Percentiles rank a stretch among this genome's conserved stretches.
These are phyloP conservation scores for Chlamydomonas incerta DNA, from an alignment of 139 green algal species.

Conservation along the genomic window DNA sequence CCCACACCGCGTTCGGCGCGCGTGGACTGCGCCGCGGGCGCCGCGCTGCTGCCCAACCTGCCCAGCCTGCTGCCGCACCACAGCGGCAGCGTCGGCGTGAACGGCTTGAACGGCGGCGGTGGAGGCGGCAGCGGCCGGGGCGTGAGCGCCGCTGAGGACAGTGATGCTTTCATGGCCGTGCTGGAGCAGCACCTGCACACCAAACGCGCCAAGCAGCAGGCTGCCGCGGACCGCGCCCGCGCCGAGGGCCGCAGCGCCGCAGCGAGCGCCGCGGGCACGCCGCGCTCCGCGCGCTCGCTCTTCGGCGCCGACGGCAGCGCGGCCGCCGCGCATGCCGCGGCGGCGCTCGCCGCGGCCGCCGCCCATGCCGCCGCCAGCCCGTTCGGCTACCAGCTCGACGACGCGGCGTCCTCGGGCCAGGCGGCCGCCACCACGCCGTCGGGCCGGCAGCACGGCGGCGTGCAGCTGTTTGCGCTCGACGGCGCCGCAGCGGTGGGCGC, in stretches of 20 bases:
- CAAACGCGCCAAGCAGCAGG: constrained; percentile 14
- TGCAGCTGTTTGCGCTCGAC: background rate
- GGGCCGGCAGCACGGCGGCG: too few species aligned
- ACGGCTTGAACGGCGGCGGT: too few species aligned
- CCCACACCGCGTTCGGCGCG: background rate
- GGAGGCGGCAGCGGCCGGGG: too few species aligned
- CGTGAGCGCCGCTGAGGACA: background rate
- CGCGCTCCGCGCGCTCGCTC: constrained; percentile 26
- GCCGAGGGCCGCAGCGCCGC: constrained; percentile 8
- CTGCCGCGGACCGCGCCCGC: background rate
- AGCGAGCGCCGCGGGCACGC: constrained; percentile 9
- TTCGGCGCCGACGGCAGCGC: background rate
- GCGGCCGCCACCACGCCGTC: background rate
- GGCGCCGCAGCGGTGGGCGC: background rate
- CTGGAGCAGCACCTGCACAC: background rate
- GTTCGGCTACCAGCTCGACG: too few species aligned
- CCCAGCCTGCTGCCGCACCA: too few species aligned
- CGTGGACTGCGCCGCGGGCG: too few species aligned
- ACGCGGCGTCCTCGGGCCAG: too few species aligned
- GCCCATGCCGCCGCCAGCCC: too few species aligned
- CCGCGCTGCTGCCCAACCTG: background rate
- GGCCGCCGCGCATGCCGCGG: background rate
- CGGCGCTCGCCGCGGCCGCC: background rate
- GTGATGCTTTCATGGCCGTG: background rate
- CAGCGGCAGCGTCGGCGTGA: too few species aligned